Evolutionary conservation across 805 yeast genomes (phyloP), one percentile per base, ranked within the genome.

Genomic region (Nakazawaea ishiwadae): DNA sequence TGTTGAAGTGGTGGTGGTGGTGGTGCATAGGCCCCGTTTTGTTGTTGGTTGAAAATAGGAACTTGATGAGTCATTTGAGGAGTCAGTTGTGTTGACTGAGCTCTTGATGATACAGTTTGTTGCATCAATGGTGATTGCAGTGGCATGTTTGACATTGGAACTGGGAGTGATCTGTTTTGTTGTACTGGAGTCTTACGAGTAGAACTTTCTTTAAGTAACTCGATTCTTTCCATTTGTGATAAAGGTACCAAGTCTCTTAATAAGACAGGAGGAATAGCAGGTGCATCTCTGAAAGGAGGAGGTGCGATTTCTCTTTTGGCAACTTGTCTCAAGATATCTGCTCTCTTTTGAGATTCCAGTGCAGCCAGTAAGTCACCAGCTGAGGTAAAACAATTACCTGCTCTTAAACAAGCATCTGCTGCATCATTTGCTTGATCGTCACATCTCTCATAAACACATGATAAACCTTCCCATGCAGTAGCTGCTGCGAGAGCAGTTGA

Each of bases 381-480:
- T 3, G 66, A 59, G 45, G 68, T 64, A 52, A 68, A 75, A 50
- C 78, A 75, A 14, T 62, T 52, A 1, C 77, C 70, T 1, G 82
- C 74, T 33, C 81, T 58, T 9, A 58, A 43, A 45, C 79, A 74
- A 4, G 84, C 82, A 54, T 76, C 82, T 0, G 78, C 69, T 0
- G 83, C 82, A 54, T 79, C 84, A 46, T 63, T 59, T 17, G 70
- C 60, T 51, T 78, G 84, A 49, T 75, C 78, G 44, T 77, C 81
- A 51, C 83, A 77, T 15, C 81, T 62, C 49, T 77, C 83, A 52
- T 79, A 78, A 6, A 78, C 83, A 54, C 80, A 74, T 28, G 75
- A 65, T 32, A 79, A 55, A 1, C 84, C 84, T 50, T 77, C 81
- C 84, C 84, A 79, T 1, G 83, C 82, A 11, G 77, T 64, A 2